These are phyloP conservation scores for Backusella tuberculispora DNA, from an alignment of 192 early-diverging fungal genomes.

Conservation along the genomic window DNA sequence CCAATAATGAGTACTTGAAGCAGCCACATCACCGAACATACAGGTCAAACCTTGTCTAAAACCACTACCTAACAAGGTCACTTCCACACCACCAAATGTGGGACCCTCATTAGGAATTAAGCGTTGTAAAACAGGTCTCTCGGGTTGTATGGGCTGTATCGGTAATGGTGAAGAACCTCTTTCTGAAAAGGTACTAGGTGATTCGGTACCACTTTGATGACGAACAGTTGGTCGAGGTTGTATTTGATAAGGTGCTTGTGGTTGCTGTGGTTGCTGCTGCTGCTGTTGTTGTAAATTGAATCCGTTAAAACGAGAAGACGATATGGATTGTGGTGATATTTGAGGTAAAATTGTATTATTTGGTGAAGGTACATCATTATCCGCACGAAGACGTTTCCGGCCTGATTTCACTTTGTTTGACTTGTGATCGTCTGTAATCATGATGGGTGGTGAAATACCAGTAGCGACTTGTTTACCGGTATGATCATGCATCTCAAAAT, in stretches of 20 bases:
- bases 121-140: constrained; percentile 42
- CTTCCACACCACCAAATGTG: constrained; percentile 72
- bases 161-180: neutral
- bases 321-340: neutral
- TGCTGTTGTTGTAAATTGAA: neutral
- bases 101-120: constrained; percentile 81
- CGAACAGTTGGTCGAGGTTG: neutral
- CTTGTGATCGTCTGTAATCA: constrained; percentile 99
- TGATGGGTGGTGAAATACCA: constrained; percentile 89
- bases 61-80: constrained; percentile 72
- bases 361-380: constrained; percentile 21
- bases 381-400: constrained; percentile 33
- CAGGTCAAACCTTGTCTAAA: constrained; percentile 76
- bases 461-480: constrained; percentile 71
- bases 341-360: neutral
- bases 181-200: constrained; percentile 2
- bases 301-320: neutral
- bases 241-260: neutral
- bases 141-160: neutral
- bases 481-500: constrained; percentile 79
- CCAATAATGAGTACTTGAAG: constrained; percentile 68
- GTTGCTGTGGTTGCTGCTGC: constrained; percentile 3
- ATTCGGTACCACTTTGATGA: neutral
- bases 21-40: constrained; percentile 71
- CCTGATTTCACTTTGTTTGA: constrained; percentile 66